phyloP scores from a whole-genome alignment of 495 filamentous ascomycete genomes.

The Pyrenula massariospora region DNA sequence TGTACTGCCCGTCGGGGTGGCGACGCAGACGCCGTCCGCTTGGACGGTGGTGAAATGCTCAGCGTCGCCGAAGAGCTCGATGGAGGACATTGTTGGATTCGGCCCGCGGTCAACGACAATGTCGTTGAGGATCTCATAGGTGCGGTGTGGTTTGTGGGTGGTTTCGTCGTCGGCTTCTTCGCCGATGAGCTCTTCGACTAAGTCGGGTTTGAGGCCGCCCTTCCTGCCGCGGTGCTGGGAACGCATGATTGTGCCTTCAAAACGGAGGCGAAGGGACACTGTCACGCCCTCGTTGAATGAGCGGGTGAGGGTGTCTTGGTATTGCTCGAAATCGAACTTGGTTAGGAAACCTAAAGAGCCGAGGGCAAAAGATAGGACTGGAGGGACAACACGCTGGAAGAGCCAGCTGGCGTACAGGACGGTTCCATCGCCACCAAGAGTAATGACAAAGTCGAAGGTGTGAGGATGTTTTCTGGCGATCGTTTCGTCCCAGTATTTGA shows the following conservation, averaged over 20 bases:
- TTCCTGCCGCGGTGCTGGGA: slow-evolving; percentile 37
- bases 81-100: slow-evolving; percentile 75
- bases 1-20: slow-evolving; percentile 86
- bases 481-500: slow-evolving; percentile 74
- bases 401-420: slow-evolving; percentile 94
- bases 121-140: slow-evolving; percentile 87
- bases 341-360: slow-evolving; percentile 92
- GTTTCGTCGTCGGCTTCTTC: slow-evolving; percentile 67
- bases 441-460: slow-evolving; percentile 85
- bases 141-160: slow-evolving; percentile 70
- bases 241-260: slow-evolving; percentile 92
- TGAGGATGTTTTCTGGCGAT: slow-evolving; percentile 70
- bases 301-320: slow-evolving; percentile 53
- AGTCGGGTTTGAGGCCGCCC: slow-evolving; percentile 37
- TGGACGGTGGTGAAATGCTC: slow-evolving; percentile 84
- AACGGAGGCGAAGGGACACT: slow-evolving; percentile 77
- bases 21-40: slow-evolving; percentile 81
- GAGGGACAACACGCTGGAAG: slow-evolving; percentile 93
- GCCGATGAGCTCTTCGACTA: slow-evolving; percentile 84
- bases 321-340: slow-evolving; percentile 81
- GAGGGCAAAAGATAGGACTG: slow-evolving; percentile 80
- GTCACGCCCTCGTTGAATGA: slow-evolving; percentile 76
- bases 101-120: slow-evolving; percentile 84
- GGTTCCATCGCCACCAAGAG: slow-evolving; percentile 92
- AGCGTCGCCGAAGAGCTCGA: slow-evolving; percentile 89